Conservation (phyloP, 257 asterid species). For the Solanum dulcamara region DNA sequence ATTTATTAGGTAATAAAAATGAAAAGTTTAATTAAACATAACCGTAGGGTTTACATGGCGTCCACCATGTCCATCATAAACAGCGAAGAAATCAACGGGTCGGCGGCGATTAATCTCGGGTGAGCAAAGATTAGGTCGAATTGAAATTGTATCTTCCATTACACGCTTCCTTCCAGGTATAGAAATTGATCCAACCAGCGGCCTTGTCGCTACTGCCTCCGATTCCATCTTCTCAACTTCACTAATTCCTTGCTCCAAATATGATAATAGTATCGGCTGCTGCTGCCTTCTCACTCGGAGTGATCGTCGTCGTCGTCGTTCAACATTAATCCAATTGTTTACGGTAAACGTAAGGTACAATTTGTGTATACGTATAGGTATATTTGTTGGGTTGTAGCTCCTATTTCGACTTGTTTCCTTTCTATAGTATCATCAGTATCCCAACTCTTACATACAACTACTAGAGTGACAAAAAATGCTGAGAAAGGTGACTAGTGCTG, state of each 20-base stretch:
- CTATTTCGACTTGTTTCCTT: neutral
- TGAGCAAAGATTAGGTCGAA: conserved; percentile 4
- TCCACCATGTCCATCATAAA: conserved; percentile 20
- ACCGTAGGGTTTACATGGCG: neutral
- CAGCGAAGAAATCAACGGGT: conserved; percentile 7
- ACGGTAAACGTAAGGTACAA: neutral
- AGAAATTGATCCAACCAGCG: conserved; percentile 5
- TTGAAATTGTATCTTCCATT: conserved; percentile 6
- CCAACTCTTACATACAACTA: neutral
- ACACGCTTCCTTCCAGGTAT: conserved; percentile 4
- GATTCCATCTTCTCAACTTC: neutral
- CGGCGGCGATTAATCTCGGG: conserved; percentile 2
- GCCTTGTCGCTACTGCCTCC: neutral
- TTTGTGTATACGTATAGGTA: neutral
- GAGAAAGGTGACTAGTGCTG: neutral
- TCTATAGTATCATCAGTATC: no score
- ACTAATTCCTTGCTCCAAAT: neutral
- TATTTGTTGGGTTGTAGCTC: neutral
- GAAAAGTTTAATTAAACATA: neutral
- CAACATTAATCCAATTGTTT: neutral
- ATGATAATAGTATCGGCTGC: neutral
- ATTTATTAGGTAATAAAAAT: neutral
- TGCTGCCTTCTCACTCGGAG: neutral
- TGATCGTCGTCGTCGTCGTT: neutral
- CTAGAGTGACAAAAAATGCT: neutral